Base-by-base conservation (phyloP, 202 grass and related monocot species). In the Schoenoplectus triqueter region DNA sequence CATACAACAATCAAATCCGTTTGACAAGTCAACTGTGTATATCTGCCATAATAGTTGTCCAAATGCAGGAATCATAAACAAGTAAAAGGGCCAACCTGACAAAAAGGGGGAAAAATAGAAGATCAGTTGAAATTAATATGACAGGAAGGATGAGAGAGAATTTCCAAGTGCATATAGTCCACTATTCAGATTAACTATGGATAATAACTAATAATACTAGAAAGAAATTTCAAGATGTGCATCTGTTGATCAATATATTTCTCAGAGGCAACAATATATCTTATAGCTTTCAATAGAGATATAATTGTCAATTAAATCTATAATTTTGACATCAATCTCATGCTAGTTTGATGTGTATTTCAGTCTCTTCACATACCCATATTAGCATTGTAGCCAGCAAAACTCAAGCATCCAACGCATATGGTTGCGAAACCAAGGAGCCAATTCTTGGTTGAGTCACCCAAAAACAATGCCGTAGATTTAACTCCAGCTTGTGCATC, bases 41-140 rank as follows among this genome's bases (percentile, higher is more conserved):
- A 87, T 90, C 60, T 90, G 89, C 89, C 89, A 90, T 71, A 56
- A 73, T 85, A 87, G 73, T 46, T 90, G 88, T 15, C 85, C 85
- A 45, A 64, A 68, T 56, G 85, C 88, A 51, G 80, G 71, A 73
- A 82, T 74, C 45, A 90, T 64, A 68, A 31, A 81, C 80, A 74
- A 39, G 80, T 87, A 90, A 42, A 73, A 90, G 9, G 85, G 85
- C 89, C 85, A 90, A 55, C 81, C 89, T 90, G 72, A 57, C 55
- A 40, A 66, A 80, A 21, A 72, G 57, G 10, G 3, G 56, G 20
- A 49, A 84, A 55, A 45, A 80, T 7, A 85, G 64, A 40, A 75
- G 5, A 11, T 48, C 31, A 67, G 45, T 21, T 1, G 48, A 4
- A 72, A 21, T 40, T 17, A 66, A 54, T 71, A 49, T 17, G 7